Evolutionary conservation across 805 yeast species (phyloP).

Genomic region (Kazachstania bromeliacearum): DNA sequence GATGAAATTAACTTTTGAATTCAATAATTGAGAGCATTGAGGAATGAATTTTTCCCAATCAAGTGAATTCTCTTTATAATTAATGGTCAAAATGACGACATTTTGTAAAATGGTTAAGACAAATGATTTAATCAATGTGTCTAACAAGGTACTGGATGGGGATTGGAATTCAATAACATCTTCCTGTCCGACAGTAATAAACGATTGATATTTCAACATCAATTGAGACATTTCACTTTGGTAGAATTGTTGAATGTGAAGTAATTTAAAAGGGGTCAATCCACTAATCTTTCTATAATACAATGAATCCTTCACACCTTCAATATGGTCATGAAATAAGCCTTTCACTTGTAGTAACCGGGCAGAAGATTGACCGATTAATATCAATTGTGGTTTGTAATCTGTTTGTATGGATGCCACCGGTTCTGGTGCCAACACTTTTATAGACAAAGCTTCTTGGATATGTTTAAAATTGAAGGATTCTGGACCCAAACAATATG

Average conservation of each 20-base stretch:
- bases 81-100: slow-evolving; percentile 18
- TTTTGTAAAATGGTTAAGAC: slow-evolving; percentile 21
- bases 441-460: no score
- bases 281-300: slow-evolving; percentile 14
- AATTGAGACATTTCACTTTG: slow-evolving; percentile 13
- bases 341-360: no score
- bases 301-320: slow-evolving; percentile 5
- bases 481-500: slow-evolving; percentile 17
- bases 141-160: slow-evolving; percentile 13
- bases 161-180: slow-evolving; percentile 20
- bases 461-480: slow-evolving; percentile 14
- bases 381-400: no score
- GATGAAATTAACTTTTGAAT: slow-evolving; percentile 2
- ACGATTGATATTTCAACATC: slow-evolving; percentile 23
- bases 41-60: no score
- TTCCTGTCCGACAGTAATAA: slow-evolving; percentile 16
- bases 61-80: background rate
- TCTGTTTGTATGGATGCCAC: no score
- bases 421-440: no score
- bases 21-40: background rate
- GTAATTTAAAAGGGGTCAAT: slow-evolving; percentile 18
- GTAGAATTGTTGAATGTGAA: slow-evolving; percentile 14
- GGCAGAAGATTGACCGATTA: no score
- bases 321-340: no score
- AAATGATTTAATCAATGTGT: slow-evolving; percentile 17